Evolutionary conservation across 108 stramenopile genomes (phyloP), one percentile per base, ranked within the genome.

Genomic region (Discostella pseudostelligera): DNA sequence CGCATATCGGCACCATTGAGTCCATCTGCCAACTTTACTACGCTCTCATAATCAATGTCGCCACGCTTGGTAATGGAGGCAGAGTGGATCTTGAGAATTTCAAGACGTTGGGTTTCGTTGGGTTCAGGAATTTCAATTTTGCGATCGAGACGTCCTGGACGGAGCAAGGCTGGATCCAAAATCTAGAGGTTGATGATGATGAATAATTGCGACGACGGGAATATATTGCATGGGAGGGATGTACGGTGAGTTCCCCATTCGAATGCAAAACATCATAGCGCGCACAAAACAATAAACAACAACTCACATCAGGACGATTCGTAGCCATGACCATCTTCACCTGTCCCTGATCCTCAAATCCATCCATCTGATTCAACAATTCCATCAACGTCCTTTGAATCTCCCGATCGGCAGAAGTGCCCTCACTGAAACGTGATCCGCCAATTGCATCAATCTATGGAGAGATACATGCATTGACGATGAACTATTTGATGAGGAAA

Each of bases 301-400:
- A 32, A 32, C 32, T 32, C 32, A 32, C 32, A 79, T 99, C 99
- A 10, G 99, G 97, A 64, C 99, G 88, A 81, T 99, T 99, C 25
- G 99, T 99, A 4, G 99, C 99, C 97, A 98, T 98, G 65, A 99
- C 97, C 85, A 98, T 96, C 74, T 99, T 99, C 25, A 99, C 97
- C 61, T 88, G 84, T 32, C 94, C 97, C 63, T 96, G 89, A 21
- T 83, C 86, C 64, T 98, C 96, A 67, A 99, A 99, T 7, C 99
- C 99, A 75, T 99, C 99, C 88, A 99, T 94, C 76, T 99, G 97
- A 62, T 97, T 97, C 66, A 99, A 78, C 40, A 99, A 81, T 64
- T 99, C 97, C 95, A 99, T 96, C 11, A 99, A 80, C 26, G 99
- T 99, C 32, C 97, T 94, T 72, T 99, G 99, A 79, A 99, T 97